Base-by-base conservation (phyloP, 2,329 filamentous ascomycete genomes). In the Penicillium crustosum region DNA sequence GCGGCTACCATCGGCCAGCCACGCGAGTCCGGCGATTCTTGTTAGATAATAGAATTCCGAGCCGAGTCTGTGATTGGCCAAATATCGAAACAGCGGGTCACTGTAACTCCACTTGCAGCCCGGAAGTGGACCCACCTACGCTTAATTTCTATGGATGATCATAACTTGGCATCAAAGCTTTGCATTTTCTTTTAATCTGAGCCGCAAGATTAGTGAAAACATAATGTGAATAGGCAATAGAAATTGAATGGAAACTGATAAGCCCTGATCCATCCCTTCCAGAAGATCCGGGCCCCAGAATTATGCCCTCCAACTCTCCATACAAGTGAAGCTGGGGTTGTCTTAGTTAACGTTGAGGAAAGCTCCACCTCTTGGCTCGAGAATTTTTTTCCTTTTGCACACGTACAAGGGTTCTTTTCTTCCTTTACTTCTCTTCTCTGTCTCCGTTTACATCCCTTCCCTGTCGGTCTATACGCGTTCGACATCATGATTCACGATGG, bases 201-300 rank as follows among this genome's bases (percentile, higher is more conserved):
- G 6, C 42, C 38, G n/a, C n/a, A 38, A 10, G 42, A 56, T 42
- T 27, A 38, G 15, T 38, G 10, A 13, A 36, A 39, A 29, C 53
- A 62, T 59, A 59, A 59, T 64, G 27, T 17, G 29, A 60, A 60
- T 64, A 25, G 35, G 50, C 58, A 59, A 55, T 59, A 15, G 42
- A 57, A 63, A 58, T 50, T 31, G 4, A 33, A 58, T 29, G 8
- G 6, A 13, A 19, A 33, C 41, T 17, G 58, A 61, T 60, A 61
- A 61, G 55, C 29, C 6, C 23, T 27, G 21, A n/a, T 23, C 45
- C 42, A 33, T 12, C 7, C 43, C 33, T 59, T 63, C 41, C 39
- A 49, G 47, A 54, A 63, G 27, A 57, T 21, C 57, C 55, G 52
- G 47, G 60, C 63, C 61, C 63, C 63, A 55, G 58, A 64, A 53